Percentiles rank a stretch among this genome's conserved stretches.
Evolutionary conservation across 331 rosid genomes (phyloP).

Genomic region (Acacia concinna): DNA sequence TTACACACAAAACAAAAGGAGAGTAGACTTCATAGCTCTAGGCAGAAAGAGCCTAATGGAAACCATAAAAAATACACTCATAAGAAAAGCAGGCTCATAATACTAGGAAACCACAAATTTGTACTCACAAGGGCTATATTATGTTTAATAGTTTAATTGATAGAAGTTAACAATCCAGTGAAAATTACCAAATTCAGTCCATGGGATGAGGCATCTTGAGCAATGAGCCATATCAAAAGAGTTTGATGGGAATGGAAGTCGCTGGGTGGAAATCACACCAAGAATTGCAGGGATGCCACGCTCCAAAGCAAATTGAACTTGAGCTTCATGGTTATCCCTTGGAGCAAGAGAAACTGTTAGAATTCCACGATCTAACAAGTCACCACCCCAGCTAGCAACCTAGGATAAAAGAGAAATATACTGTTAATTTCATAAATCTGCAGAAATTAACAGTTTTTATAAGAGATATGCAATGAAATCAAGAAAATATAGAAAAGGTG

Average conservation of each 20-base stretch:
- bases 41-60: not conserved
- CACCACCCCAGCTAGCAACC: constrained; percentile 99
- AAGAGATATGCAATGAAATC: not conserved
- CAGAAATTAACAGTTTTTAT: constrained; percentile 7
- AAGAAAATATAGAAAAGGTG: constrained; percentile 6
- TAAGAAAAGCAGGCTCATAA: not conserved
- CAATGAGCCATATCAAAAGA: constrained; percentile 99
- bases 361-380: constrained; percentile 91
- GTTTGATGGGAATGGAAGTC: constrained; percentile 97
- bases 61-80: not conserved
- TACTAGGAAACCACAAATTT: not conserved
- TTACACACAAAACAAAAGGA: not conserved
- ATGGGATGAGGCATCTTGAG: constrained; percentile 97
- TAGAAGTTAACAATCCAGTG: constrained; percentile 4
- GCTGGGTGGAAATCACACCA: constrained; percentile 89
- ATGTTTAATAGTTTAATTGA: not conserved
- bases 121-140: not conserved
- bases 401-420: constrained; percentile 30
- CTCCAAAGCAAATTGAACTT: constrained; percentile 96
- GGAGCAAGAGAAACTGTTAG: constrained; percentile 95
- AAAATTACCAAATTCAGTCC: constrained; percentile 90
- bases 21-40: constrained; percentile 1
- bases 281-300: constrained; percentile 99
- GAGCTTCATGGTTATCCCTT: constrained; percentile 99
- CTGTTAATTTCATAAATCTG: constrained; percentile 19